These are phyloP conservation scores for Fusarium austroafricanum DNA, from an alignment of 2,329 filamentous ascomycete genomes.

Conservation along the genomic window DNA sequence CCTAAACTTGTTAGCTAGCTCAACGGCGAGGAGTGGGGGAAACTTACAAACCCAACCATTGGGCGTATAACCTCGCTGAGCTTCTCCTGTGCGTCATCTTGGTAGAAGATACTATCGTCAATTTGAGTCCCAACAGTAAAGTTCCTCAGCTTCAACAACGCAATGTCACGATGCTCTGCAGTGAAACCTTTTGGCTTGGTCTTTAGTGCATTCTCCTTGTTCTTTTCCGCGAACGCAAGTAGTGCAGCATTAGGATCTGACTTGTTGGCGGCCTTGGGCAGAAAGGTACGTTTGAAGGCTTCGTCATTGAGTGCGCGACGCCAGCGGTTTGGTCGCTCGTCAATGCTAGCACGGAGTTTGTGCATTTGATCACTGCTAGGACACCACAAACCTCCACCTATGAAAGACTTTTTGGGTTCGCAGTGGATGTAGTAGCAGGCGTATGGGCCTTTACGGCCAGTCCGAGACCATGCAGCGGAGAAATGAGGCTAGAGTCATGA, in stretches of 20 bases:
- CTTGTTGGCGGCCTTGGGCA: constrained; percentile 56
- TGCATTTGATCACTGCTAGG: constrained; percentile 75
- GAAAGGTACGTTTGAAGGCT: constrained; percentile 72
- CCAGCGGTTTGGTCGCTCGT: constrained; percentile 76
- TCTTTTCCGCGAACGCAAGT: constrained; percentile 76
- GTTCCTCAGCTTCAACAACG: constrained; percentile 81
- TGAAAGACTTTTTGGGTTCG: constrained; percentile 76
- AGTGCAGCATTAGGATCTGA: constrained; percentile 66
- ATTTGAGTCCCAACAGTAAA: constrained; percentile 79
- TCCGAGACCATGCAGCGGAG: constrained; percentile 87
- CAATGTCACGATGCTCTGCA: constrained; percentile 80
- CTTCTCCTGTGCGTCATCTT: constrained; percentile 70
- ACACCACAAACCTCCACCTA: constrained; percentile 86
- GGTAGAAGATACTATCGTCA: constrained; percentile 72
- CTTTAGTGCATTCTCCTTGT: constrained; percentile 81
- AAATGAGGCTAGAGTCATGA: constrained; percentile 73
- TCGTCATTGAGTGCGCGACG: constrained; percentile 73
- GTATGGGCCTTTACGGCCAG: constrained; percentile 87
- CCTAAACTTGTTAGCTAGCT: constrained; percentile 55
- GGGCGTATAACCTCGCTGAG: constrained; percentile 73
- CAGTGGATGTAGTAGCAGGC: constrained; percentile 90
- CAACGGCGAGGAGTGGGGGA: not conserved
- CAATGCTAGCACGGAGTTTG: constrained; percentile 78
- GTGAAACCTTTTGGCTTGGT: constrained; percentile 87
- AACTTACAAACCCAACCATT: constrained; percentile 83